Evolutionary conservation across 768 basidiomycete species (phyloP), one percentile per base, ranked within the genome.

Genomic region (Suillus paluster): DNA sequence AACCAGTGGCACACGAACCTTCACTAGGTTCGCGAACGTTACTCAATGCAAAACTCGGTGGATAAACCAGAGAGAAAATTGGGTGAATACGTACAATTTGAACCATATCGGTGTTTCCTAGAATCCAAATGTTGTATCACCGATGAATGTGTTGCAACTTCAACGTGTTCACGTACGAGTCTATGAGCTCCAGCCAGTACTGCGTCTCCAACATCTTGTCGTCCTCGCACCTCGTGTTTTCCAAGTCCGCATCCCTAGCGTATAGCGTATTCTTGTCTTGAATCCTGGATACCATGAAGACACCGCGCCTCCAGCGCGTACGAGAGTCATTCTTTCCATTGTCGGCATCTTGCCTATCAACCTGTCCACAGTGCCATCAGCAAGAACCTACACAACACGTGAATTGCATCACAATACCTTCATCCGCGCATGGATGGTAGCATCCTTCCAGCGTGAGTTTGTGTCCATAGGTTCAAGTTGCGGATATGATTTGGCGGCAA

Each of bases 141-240:
- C 38, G 48, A 49, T 34, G 66, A 34, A 50, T 44, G 39, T 23
- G 23, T 33, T 34, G 56, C 25, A 2, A 27, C 10, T 34, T 52
- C 25, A 2, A 27, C 10, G 9, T 23, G 14, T 14, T 30, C n/a
- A 72, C 80, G 57, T 54, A 85, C 84, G 77, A 79, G 66, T 87
- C 86, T 34, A 87, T 79, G 33, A 87, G 75, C 67, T 87, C 86
- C n/a, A 87, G 72, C 84, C 85, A 87, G 67, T 87, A 86, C 66
- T 87, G 86, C 1, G 81, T 83, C 70, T 87, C 85, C 12, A 88
- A 14, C 76, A 74, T 67, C 86, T 86, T 42, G 76, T 69, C 19
- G 75, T 75, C 4, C 73, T 56, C 19, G 27, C 10, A 21, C 9
- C 11, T 36, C 9, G n/a, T 12, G n/a, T 10, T 10, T 50, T 19